Evolutionary conservation across 768 basidiomycete genomes (phyloP), one percentile per base, ranked within the genome.

Genomic region (Mycena olivaceomarginata): DNA sequence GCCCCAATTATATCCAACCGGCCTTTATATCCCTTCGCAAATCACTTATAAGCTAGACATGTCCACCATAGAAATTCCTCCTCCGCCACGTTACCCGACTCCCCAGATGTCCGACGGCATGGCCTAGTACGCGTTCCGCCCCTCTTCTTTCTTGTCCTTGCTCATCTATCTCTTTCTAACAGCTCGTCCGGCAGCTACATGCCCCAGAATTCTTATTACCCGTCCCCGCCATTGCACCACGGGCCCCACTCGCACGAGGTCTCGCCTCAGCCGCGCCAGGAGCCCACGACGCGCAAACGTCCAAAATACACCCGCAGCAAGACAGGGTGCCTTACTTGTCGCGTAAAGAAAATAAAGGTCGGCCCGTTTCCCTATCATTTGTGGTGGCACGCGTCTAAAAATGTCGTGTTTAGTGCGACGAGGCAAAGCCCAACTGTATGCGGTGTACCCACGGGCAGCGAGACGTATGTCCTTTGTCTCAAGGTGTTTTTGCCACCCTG

Each of bases 271-370:
- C 84, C 90, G 70, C 89, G 90, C 67, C 74, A 75, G 62, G 67
- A 75, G 62, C 46, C 67, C 62, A 75, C 89, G 37, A 81, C 90
- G 81, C 91, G 95, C 75, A 96, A 96, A 84, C 94, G 96, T 46
- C 96, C 96, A 65, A 98, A 98, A 89, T 98, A 98, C 81, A 97
- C 96, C 77, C 92, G 97, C 81, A 96, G 95, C 86, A 97, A 98
- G 88, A 97, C 97, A 1, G 97, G 97, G 31, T 99, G 97, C 84
- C 87, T 98, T 83, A 97, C 96, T 57, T 99, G 97, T 90, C 92
- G 97, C 81, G 92, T 93, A 77, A 97, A 98, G 90, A 96, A 98
- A 90, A 96, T 99, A 82, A 98, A 98, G 92, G 96, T 95, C 78
- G 70, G 90, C 83, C 70, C 62, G 63, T 56, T 72, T 2, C 62